Base-by-base conservation (phyloP, 768 basidiomycete species). In the Hericium rajendrae region DNA sequence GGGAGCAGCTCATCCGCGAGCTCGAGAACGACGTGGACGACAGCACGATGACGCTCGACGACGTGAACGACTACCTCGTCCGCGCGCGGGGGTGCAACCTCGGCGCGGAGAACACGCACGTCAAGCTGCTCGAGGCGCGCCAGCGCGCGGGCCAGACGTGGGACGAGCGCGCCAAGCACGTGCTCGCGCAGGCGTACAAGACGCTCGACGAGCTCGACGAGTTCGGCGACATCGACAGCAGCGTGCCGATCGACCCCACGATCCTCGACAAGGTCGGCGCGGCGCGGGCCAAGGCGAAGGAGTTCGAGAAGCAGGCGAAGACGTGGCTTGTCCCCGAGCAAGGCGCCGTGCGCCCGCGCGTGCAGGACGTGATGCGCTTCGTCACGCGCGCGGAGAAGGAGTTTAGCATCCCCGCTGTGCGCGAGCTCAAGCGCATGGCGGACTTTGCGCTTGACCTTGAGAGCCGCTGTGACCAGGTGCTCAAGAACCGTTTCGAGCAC, bases 361-460 rank as follows among this genome's bases (percentile, higher is more conserved):
- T 86, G 38, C 73, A 78, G 53, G 89, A 92, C 48, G 88, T 85
- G 26, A 74, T 84, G 65, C 74, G 83, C 56, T 78, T 91, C 24
- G 81, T 86, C 41, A 73, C 75, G 13, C 82, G 84, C 15, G 85
- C 86, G 6, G 85, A 89, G 67, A 86, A 85, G 66, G 88, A 91
- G 59, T 93, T 84, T 65, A 80, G 74, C 64, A 88, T 92, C 49
- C 72, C 79, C 18, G 78, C 83, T 39, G 74, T 93, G 38, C 69
- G 75, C 15, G 81, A 86, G 53, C 72, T 92, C 51, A 84, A 84
- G 66, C 77, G 81, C 50, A 82, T 80, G 28, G 85, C 86, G 20
- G 82, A 87, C 58, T 83, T 89, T 60, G 90, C 88, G n/a, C 72
- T 78, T 58, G 88, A 90, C 64, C 79, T 91, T 24, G 89, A 92